These are phyloP conservation scores for Scalesia atractyloides DNA, from an alignment of 129 eudicot genomes.

Conservation along the genomic window DNA sequence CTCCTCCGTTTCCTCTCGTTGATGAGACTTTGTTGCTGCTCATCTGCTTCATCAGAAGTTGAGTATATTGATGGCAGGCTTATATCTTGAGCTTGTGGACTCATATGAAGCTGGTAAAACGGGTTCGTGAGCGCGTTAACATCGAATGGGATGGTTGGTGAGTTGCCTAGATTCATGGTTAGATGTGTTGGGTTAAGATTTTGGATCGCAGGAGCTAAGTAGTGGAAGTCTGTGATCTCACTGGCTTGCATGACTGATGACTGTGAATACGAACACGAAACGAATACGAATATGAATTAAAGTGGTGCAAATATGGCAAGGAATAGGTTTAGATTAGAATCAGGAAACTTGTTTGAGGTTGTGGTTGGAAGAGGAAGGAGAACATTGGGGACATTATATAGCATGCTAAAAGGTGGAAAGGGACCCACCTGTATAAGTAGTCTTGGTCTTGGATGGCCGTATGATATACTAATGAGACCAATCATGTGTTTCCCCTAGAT, in stretches of 20 bases:
- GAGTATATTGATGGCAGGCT: slow-evolving; percentile 61
- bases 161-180: slow-evolving; percentile 40
- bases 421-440: slow-evolving; percentile 51
- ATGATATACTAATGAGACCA: slow-evolving; percentile 23
- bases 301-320: slow-evolving; percentile 12
- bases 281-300: neutral
- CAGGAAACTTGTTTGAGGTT: slow-evolving; percentile 27
- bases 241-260: slow-evolving; percentile 82
- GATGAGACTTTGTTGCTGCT: slow-evolving; percentile 73
- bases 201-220: slow-evolving; percentile 56
- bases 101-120: slow-evolving; percentile 55
- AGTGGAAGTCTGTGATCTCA: slow-evolving; percentile 58
- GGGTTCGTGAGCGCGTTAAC: slow-evolving; percentile 47
- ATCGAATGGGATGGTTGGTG: slow-evolving; percentile 41
- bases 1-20: slow-evolving; percentile 93
- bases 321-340: slow-evolving; percentile 16
- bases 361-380: slow-evolving; percentile 54
- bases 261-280: slow-evolving; percentile 20
- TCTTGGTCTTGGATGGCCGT: slow-evolving; percentile 11
- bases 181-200: slow-evolving; percentile 44
- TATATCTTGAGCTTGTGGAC: slow-evolving; percentile 60
- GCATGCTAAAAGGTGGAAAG: slow-evolving; percentile 48
- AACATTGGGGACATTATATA: slow-evolving; percentile 64
- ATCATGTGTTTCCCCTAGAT: slow-evolving; percentile 5
- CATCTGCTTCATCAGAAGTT: slow-evolving; percentile 97